Conservation (phyloP, 331 rosid genomes). For the Cydonia oblonga region DNA sequence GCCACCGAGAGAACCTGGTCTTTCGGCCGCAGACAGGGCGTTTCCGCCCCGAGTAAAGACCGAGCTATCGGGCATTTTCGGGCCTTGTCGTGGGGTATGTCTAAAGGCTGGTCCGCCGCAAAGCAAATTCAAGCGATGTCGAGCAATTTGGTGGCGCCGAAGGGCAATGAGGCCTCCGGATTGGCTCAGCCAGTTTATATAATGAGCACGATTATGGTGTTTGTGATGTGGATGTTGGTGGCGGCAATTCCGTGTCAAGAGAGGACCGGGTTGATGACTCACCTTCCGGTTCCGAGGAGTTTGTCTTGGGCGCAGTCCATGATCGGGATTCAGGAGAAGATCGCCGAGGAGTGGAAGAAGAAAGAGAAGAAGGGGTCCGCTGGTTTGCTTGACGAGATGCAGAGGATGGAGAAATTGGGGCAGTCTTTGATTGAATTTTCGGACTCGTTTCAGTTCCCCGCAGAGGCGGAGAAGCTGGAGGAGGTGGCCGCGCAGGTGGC, state of each 20-base stretch:
- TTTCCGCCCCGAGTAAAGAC: conserved; percentile 22
- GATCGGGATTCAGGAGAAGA: conserved; percentile 65
- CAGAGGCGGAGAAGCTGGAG: conserved; percentile 39
- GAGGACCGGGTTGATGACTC: conserved; percentile 51
- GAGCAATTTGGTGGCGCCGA: conserved; percentile 49
- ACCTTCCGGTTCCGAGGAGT: conserved; percentile 42
- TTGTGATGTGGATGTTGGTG: conserved; percentile 77
- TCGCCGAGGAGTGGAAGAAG: conserved; percentile 89
- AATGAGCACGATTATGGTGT: conserved; percentile 45
- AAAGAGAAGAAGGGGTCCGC: conserved; percentile 75
- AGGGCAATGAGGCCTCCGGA: conserved; percentile 51
- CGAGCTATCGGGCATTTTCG: conserved; percentile 29
- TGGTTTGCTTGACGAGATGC: conserved; percentile 79
- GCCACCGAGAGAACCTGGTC: conserved; percentile 68
- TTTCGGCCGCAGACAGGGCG: conserved; percentile 43
- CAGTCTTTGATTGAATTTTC: conserved; percentile 48
- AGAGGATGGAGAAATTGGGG: conserved; percentile 62
- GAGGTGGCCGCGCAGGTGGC: conserved; percentile 54
- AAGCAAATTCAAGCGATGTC: conserved; percentile 78
- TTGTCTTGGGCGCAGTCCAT: conserved; percentile 68
- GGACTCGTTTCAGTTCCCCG: conserved; percentile 54
- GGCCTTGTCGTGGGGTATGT: conserved; percentile 54
- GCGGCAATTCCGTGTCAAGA: conserved; percentile 90
- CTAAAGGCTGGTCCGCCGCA: conserved; percentile 76
- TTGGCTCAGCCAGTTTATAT: conserved; percentile 51